Evolutionary conservation across 495 filamentous ascomycete genomes (phyloP).

Genomic region (Entonaema liquescens): DNA sequence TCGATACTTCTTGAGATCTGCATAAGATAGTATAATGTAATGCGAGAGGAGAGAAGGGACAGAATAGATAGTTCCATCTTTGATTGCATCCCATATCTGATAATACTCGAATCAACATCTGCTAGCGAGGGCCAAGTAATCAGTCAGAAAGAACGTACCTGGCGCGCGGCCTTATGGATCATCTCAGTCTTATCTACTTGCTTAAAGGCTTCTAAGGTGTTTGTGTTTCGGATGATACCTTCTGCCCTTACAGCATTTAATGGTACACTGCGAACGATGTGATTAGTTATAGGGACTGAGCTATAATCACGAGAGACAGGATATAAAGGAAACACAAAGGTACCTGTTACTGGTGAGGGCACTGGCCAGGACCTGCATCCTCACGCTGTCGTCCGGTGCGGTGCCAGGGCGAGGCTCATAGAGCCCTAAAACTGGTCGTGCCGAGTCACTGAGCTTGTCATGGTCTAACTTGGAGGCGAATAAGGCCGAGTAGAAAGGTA

Average conservation of each 20-base stretch:
- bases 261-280: conserved; percentile 66
- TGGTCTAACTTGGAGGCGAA: conserved; percentile 92
- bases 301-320: not conserved
- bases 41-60: conserved; percentile 89
- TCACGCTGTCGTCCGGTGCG: conserved; percentile 73
- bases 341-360: conserved; percentile 85
- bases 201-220: conserved; percentile 93
- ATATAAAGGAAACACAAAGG: conserved; percentile 45
- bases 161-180: conserved; percentile 76
- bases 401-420: conserved; percentile 82
- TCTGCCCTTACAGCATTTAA: conserved; percentile 81
- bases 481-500: conserved; percentile 91
- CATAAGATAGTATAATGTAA: conserved; percentile 90
- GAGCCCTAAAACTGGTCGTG: conserved; percentile 83
- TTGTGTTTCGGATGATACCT: conserved; percentile 93
- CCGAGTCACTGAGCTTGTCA: conserved; percentile 94
- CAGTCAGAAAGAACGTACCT: conserved; percentile 59
- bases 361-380: conserved; percentile 87
- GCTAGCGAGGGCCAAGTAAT: not conserved
- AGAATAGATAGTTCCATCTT: conserved; percentile 93
- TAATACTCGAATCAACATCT: conserved; percentile 18
- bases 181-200: conserved; percentile 75
- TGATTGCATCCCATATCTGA: conserved; percentile 96
- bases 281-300: conserved; percentile 14
- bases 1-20: conserved; percentile 93